Conservation (phyloP, 495 filamentous ascomycete genomes). For the Penicillium robsamsonii region DNA sequence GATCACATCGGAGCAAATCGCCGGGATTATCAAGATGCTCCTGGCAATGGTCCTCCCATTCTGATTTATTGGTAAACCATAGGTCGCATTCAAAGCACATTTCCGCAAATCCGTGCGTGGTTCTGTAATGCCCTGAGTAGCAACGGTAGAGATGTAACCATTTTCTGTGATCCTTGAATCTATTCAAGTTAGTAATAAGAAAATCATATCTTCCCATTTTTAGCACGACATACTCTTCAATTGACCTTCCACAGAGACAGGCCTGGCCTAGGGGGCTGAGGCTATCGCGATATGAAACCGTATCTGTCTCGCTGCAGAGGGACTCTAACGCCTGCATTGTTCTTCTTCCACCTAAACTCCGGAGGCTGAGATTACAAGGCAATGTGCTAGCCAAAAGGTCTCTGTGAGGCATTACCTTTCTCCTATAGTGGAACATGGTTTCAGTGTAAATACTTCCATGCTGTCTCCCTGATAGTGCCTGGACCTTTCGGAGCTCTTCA, state of each 20-base stretch:
- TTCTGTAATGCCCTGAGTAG: conserved; percentile 2
- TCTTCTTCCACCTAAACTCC: conserved; percentile 4
- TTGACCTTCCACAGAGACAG: conserved; percentile 12
- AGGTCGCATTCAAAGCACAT: conserved; percentile 16
- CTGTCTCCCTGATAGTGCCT: background rate
- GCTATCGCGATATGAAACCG: conserved; percentile 9
- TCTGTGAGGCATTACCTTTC: conserved; percentile 16
- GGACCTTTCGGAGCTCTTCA: background rate
- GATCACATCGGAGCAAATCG: background rate
- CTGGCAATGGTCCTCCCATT: conserved; percentile 8
- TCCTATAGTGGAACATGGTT: conserved; percentile 15
- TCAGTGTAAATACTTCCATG: conserved; percentile 2
- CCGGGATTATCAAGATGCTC: background rate
- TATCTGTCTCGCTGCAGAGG: conserved; percentile 7
- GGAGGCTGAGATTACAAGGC: conserved; percentile 5
- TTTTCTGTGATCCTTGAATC: conserved; percentile 8
- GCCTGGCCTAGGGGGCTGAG: conserved; percentile 6
- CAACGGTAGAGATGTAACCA: conserved; percentile 19
- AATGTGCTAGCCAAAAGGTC: conserved; percentile 12
- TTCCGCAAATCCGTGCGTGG: conserved; percentile 11
- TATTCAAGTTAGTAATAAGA: conserved; percentile 5
- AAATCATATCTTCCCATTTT: background rate
- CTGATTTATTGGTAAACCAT: conserved; percentile 13
- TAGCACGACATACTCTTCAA: conserved; percentile 3
- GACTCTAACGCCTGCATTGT: conserved; percentile 10